These are phyloP conservation scores for Basidioascus undulatus DNA, from an alignment of 768 basidiomycete genomes.

Conservation along the genomic window DNA sequence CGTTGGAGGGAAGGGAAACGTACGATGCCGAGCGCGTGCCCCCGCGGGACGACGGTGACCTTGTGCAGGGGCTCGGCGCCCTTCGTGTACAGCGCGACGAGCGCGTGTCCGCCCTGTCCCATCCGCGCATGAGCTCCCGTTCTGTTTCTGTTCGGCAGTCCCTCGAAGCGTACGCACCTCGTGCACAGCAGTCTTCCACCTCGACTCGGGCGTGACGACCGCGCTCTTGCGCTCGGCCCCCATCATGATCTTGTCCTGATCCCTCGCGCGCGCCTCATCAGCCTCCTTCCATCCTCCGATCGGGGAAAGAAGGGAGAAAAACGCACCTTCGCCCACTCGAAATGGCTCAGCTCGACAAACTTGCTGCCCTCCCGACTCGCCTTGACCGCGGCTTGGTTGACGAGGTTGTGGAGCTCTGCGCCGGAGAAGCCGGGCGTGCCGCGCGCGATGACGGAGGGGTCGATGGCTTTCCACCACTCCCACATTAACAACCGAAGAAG, in stretches of 20 bases:
- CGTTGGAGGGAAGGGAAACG: conserved; percentile 20
- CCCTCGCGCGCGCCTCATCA: neutral
- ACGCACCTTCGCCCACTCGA: conserved; percentile 88
- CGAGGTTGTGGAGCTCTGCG: conserved; percentile 87
- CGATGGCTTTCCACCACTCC: conserved; percentile 32
- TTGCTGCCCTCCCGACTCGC: conserved; percentile 61
- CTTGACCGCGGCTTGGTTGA: conserved; percentile 86
- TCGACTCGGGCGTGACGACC: conserved; percentile 65
- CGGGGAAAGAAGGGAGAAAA: neutral
- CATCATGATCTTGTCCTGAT: conserved; percentile 78
- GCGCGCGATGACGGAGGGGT: conserved; percentile 66
- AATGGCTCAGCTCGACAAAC: conserved; percentile 51
- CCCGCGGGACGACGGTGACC: conserved; percentile 90
- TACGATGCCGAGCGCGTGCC: conserved; percentile 72
- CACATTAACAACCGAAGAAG: neutral
- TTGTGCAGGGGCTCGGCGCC: conserved; percentile 94
- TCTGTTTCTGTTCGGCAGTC: neutral
- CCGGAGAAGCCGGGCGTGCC: conserved; percentile 93
- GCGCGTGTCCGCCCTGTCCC: conserved; percentile 60
- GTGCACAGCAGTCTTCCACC: conserved; percentile 22
- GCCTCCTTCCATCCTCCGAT: neutral
- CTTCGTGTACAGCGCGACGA: conserved; percentile 80
- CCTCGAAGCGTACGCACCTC: too few species aligned
- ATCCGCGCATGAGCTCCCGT: neutral
- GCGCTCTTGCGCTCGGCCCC: conserved; percentile 81